Evolutionary conservation across 805 yeast genomes (phyloP), one percentile per base, ranked within the genome.

Genomic region (Ogataea nonfermentans): DNA sequence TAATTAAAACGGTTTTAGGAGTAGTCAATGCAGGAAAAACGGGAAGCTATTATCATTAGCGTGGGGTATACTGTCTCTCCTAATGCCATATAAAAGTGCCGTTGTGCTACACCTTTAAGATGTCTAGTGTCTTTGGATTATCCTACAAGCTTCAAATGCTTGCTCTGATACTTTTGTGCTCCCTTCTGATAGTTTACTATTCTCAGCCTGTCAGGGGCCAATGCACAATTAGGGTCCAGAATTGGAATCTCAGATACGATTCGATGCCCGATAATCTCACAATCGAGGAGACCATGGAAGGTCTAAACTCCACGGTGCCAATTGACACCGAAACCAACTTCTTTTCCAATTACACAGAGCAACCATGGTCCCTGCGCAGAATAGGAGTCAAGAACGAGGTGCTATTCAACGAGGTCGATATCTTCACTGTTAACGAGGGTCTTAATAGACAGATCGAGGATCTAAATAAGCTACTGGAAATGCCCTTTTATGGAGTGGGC

Each of bases 401-500:
- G 12, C 32, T 55, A 9, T 64, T 64, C 49, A 61, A 59, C 37
- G 38, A 50, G 10, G 62, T 59, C 2, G 67, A 63, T 32, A 45
- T 66, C 6, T 62, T 73, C 11, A 53, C 69, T 11, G 63, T 76
- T 8, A 78, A 76, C 47, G 81, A 76, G 49, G 78, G 65, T 9
- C 48, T 71, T 26, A 55, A 65, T 32, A 59, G 69, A 36, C 81
- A 75, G 51, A 61, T 78, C 13, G 51, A 54, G 12, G 79, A 76
- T 38, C 50, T 78, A 6, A 49, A 65, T 40, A 49, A 49, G 22
- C 51, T 71, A 13, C 43, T 53, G 11, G 41, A 36, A 1, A 52
- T 53, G 44, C 59, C 59, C 4, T 78, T 77, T 73, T 51, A 61
- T 2, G 78, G 76, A 33, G 67, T 68, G 27, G 81, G 81, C 1